Conservation (phyloP, 164 flowering plant species). For the Piper betle region DNA sequence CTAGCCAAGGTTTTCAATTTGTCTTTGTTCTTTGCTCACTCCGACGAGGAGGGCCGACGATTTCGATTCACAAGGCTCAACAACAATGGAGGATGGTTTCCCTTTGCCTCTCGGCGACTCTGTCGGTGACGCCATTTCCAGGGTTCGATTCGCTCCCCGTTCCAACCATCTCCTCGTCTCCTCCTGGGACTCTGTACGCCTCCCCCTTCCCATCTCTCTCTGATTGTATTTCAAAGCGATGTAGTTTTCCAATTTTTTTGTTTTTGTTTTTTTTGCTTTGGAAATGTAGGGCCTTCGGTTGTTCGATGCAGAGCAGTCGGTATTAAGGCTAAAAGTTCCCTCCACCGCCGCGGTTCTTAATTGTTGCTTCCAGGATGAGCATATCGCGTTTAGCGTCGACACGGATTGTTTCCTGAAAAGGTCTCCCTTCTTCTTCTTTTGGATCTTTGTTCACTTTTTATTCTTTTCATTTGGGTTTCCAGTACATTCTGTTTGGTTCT, state of each 20-base stretch:
- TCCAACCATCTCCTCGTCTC: constrained; percentile 76
- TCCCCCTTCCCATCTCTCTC: too few species aligned
- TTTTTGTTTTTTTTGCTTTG: neutral
- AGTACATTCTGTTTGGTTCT: too few species aligned
- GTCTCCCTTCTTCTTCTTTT: constrained; percentile 18
- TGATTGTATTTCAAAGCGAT: neutral
- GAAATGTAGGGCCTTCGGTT: constrained; percentile 41
- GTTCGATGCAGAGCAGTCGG: constrained; percentile 45
- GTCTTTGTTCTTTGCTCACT: too few species aligned
- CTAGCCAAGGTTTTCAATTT: too few species aligned
- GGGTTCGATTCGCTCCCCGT: constrained; percentile 55
- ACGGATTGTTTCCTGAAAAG: constrained; percentile 55
- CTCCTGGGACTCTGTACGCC: constrained; percentile 76
- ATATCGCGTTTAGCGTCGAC: constrained; percentile 35
- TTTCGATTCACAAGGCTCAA: too few species aligned
- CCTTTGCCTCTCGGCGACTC: constrained; percentile 34
- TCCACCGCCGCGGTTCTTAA: constrained; percentile 49
- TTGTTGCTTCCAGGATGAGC: constrained; percentile 68
- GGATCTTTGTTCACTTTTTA: neutral
- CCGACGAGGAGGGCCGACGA: too few species aligned
- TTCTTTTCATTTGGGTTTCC: neutral
- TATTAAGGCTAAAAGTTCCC: constrained; percentile 33
- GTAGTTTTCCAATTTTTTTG: neutral
- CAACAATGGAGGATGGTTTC: neutral
- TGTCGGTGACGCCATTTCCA: constrained; percentile 52